Evolutionary conservation across 768 basidiomycete species (phyloP), one percentile per base, ranked within the genome.

Genomic region (Dendrothele bispora): DNA sequence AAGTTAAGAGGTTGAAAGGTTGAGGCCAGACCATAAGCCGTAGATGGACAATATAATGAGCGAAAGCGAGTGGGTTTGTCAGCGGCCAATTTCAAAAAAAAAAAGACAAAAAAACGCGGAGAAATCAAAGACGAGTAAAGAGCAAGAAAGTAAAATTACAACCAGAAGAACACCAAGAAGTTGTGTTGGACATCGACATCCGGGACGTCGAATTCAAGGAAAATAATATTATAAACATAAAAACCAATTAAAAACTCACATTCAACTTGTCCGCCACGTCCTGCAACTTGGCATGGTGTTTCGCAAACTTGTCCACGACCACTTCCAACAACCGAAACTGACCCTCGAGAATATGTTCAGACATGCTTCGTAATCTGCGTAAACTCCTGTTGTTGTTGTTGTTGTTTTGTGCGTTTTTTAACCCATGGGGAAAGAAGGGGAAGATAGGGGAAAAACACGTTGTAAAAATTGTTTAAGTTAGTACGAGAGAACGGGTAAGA

Each of bases 181-280:
- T 32, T 32, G 30, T 32, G 10, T 32, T 32, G 10, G 30, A 32
- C 30, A 32, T 10, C 30, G 30, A 32, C 10, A 32, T 10, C 10
- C 10, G 30, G n/a, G 30, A 32, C 30, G 30, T 32, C 30, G n/a
- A n/a, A n/a, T n/a, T n/a, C n/a, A n/a, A n/a, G n/a, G n/a, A n/a
- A n/a, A n/a, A n/a, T n/a, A n/a, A n/a, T n/a, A n/a, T n/a, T n/a
- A n/a, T n/a, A n/a, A n/a, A n/a, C n/a, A n/a, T n/a, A n/a, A n/a
- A n/a, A n/a, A n/a, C n/a, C n/a, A n/a, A n/a, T n/a, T n/a, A n/a
- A n/a, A 10, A 10, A 47, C 46, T 18, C 20, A 47, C 46, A 10
- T 47, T 38, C 8, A 47, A 47, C 34, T 47, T 39, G 37, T 47
- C 46, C 3, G 37, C 46, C 7, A 39, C 36, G 25, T 47, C 37